Conservation (phyloP, 805 yeast genomes). For the Kuraishia floccosa region DNA sequence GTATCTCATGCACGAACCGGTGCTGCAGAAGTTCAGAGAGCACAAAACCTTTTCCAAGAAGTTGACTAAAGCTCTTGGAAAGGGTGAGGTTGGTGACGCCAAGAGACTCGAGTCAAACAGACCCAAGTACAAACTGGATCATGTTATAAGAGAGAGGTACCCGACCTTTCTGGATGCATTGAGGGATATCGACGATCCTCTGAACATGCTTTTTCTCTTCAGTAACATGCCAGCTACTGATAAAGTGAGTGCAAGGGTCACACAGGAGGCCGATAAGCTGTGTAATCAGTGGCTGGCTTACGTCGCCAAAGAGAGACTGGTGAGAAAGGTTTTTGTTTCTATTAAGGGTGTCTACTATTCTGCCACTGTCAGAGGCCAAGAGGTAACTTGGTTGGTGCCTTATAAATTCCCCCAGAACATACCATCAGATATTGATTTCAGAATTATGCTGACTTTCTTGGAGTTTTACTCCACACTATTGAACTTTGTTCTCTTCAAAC, state of each 20-base stretch:
- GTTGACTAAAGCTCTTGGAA: conserved; percentile 78
- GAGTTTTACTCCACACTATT: conserved; percentile 90
- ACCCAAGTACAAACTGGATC: conserved; percentile 80
- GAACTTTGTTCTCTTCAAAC: conserved; percentile 77
- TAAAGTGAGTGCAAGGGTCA: conserved; percentile 65
- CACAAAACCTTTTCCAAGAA: conserved; percentile 92
- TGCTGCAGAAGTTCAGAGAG: conserved; percentile 81
- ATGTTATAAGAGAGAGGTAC: conserved; percentile 87
- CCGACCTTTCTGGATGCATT: conserved; percentile 89
- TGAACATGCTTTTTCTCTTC: conserved; percentile 89
- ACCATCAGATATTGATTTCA: conserved; percentile 89
- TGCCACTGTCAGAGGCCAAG: conserved; percentile 85
- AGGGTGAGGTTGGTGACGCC: conserved; percentile 87
- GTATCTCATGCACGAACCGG: conserved; percentile 91
- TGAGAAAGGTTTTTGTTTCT: conserved; percentile 87
- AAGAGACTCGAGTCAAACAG: conserved; percentile 71
- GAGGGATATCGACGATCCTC: conserved; percentile 90
- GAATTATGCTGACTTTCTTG: conserved; percentile 92
- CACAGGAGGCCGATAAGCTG: conserved; percentile 77
- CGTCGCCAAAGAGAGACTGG: conserved; percentile 71
- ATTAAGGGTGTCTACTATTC: conserved; percentile 96
- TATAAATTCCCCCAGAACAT: conserved; percentile 94
- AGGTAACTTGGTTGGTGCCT: conserved; percentile 92
- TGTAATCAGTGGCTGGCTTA: conserved; percentile 95
- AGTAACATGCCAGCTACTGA: conserved; percentile 93